A percentile compares a stretch with the other conserved stretches of the same genome.
These are phyloP conservation scores for Boletus reticulatus DNA, from an alignment of 768 basidiomycete genomes.

Conservation along the genomic window DNA sequence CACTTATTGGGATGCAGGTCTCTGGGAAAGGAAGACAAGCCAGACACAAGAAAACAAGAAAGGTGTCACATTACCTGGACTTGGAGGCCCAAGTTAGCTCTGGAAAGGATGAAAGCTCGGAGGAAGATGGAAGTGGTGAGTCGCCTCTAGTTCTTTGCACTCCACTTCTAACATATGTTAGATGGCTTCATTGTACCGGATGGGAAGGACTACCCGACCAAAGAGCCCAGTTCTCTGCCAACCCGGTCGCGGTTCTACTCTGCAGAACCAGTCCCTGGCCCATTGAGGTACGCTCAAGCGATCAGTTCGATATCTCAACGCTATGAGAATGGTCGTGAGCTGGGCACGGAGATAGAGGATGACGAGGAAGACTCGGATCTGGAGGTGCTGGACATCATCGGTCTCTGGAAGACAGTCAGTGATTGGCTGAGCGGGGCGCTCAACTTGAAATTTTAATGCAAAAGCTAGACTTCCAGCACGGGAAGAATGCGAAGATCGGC, in stretches of 20 bases:
- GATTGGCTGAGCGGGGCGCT: not conserved
- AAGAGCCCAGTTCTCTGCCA: too few relatives aligned
- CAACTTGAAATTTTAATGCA: not conserved
- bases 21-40: not conserved
- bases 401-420: not conserved
- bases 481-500: not conserved
- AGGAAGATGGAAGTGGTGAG: not conserved
- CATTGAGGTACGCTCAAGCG: not conserved
- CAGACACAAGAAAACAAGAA: not conserved
- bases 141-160: not conserved
- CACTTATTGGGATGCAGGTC: not conserved
- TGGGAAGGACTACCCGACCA: not conserved
- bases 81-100: not conserved
- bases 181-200: not conserved
- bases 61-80: not conserved
- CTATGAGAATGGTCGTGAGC: not conserved
- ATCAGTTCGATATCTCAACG: not conserved
- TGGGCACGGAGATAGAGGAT: not conserved
- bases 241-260: too few relatives aligned
- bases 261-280: not conserved
- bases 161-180: not conserved
- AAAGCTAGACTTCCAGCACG: not conserved
- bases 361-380: not conserved
- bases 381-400: not conserved
- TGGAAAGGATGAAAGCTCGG: not conserved